Conservation (phyloP, 768 basidiomycete species). For the Tylopilus vinaceipallidus region DNA sequence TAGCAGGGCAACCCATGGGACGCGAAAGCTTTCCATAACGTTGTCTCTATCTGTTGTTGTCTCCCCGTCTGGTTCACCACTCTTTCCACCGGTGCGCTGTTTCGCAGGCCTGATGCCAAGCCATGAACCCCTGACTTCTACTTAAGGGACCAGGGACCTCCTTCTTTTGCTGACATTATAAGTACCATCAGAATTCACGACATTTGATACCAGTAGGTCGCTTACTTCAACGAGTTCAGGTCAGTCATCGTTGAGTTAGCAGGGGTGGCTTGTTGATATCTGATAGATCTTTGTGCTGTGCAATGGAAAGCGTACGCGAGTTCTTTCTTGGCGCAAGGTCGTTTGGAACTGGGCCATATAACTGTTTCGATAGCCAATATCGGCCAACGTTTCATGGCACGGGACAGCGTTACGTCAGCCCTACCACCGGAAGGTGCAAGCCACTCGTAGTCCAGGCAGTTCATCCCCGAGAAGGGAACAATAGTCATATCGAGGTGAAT, state of each 20-base stretch:
- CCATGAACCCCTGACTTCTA: no score
- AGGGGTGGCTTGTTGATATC: background rate
- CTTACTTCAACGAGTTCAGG: background rate
- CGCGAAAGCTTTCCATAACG: no score
- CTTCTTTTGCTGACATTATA: slow-evolving; percentile 1
- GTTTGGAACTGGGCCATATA: background rate
- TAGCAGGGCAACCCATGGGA: no score
- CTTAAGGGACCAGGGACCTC: no score
- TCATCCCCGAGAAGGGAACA: background rate
- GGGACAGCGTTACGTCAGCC: slow-evolving; percentile 23
- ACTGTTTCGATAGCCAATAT: slow-evolving; percentile 21
- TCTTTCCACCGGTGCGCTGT: no score
- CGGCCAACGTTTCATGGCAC: slow-evolving; percentile 11
- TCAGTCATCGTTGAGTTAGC: background rate
- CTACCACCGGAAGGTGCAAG: slow-evolving; percentile 23
- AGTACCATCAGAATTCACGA: background rate
- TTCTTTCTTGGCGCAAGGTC: background rate
- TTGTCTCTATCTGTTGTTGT: no score
- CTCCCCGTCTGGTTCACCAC: no score
- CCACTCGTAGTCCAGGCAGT: slow-evolving; percentile 25
- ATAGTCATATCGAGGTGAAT: background rate
- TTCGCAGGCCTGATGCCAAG: no score
- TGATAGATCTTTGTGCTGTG: background rate
- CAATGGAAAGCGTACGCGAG: background rate
- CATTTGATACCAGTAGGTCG: no score